Percentiles rank a stretch among this genome's conserved stretches.
Evolutionary conservation across 148 eudicot genomes (phyloP).

Genomic region (Camellia granthamiana): DNA sequence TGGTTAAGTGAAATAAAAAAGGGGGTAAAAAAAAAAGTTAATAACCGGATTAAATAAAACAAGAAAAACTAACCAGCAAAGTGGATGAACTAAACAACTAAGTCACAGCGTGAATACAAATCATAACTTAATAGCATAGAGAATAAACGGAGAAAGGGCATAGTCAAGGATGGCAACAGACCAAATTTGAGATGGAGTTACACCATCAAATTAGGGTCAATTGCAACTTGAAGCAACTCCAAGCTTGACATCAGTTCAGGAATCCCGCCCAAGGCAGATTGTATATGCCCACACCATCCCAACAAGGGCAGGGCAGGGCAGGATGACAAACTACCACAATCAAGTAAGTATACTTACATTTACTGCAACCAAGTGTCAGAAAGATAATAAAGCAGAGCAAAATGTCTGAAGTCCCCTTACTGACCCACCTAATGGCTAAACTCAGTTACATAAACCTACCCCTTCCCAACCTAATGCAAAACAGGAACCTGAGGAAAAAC

Average conservation of each 20-base stretch:
- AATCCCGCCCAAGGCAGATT: not conserved
- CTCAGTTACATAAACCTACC: not conserved
- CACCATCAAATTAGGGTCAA: not conserved
- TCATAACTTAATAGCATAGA: not conserved
- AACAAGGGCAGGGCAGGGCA: not conserved
- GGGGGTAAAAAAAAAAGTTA: not conserved
- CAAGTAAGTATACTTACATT: not conserved
- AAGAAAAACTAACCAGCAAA: not conserved
- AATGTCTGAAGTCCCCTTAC: not conserved
- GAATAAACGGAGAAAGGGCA: not conserved
- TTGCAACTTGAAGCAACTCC: constrained; percentile 7
- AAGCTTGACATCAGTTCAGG: not conserved
- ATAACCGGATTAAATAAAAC: not conserved
- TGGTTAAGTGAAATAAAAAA: not conserved
- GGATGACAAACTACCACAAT: not conserved
- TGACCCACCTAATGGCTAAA: not conserved
- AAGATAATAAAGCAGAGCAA: not conserved
- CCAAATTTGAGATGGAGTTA: constrained; percentile 6
- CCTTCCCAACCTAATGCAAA: not conserved
- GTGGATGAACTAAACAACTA: not conserved
- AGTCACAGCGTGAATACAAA: not conserved
- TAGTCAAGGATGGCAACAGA: not conserved
- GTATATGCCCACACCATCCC: not conserved
- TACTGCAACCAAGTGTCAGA: not conserved
- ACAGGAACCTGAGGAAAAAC: not conserved